These are phyloP conservation scores for Endothia cerciana DNA, from an alignment of 2,329 filamentous ascomycete genomes.

Conservation along the genomic window DNA sequence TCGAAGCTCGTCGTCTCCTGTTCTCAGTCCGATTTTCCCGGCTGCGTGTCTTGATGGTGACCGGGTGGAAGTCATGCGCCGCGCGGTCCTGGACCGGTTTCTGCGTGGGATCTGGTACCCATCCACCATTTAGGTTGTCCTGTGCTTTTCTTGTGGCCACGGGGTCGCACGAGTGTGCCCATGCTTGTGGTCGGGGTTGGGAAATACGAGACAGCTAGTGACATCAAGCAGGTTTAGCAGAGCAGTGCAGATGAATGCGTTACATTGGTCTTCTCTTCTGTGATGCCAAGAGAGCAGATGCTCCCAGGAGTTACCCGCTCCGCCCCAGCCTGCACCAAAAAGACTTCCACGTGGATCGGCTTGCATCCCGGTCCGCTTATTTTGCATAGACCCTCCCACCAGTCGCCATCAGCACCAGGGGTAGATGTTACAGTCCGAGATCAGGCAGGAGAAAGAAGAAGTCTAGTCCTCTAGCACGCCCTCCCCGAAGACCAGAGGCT, in stretches of 20 bases:
- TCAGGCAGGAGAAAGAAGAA: not conserved
- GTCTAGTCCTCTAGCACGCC: slow-evolving; percentile 34
- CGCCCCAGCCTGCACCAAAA: too few species aligned
- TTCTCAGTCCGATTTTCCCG: not conserved
- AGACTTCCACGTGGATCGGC: too few species aligned
- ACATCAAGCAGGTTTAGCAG: not conserved
- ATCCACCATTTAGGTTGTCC: not conserved
- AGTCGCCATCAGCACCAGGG: not conserved
- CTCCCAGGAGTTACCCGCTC: too few species aligned
- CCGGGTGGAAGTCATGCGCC: not conserved
- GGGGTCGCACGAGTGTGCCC: not conserved
- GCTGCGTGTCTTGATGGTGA: not conserved
- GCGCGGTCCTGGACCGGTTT: too few species aligned
- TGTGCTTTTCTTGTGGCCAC: not conserved
- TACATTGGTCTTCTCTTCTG: not conserved
- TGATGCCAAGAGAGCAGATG: not conserved
- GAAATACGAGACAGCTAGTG: not conserved
- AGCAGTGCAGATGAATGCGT: not conserved
- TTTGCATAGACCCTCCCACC: not conserved
- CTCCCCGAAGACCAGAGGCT: slow-evolving; percentile 36
- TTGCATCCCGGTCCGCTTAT: not conserved
- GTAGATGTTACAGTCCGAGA: not conserved
- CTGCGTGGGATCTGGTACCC: too few species aligned
- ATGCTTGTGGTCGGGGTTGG: not conserved
- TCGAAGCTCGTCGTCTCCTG: too few species aligned